These are phyloP conservation scores for Wickerhamomyces canadensis DNA, from an alignment of 805 yeast species.

Conservation along the genomic window DNA sequence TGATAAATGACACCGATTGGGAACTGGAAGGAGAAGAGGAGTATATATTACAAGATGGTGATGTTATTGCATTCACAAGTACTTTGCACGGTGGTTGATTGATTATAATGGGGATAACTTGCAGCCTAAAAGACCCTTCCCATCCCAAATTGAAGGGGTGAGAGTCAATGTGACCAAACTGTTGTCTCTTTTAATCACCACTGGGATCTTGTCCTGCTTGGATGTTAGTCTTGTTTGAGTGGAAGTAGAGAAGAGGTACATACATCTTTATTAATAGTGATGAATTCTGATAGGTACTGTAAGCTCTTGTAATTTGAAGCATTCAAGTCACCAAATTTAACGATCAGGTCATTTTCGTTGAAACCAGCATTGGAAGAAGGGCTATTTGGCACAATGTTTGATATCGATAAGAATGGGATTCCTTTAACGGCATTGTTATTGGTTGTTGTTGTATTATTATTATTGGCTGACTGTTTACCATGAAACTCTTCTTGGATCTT, in stretches of 20 bases:
- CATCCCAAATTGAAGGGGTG: slow-evolving; percentile 19
- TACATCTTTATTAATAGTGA: slow-evolving; percentile 34
- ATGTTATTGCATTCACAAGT: slow-evolving; percentile 79
- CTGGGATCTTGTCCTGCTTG: too few relatives aligned
- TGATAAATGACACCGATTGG: slow-evolving; percentile 95
- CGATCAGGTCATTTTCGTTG: slow-evolving; percentile 44
- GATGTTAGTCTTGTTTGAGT: too few relatives aligned
- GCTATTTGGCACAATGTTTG: slow-evolving; percentile 35
- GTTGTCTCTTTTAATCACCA: too few relatives aligned
- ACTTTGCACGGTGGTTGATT: slow-evolving; percentile 89
- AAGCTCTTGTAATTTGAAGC: slow-evolving; percentile 52
- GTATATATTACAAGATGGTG: slow-evolving; percentile 71
- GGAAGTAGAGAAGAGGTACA: too few relatives aligned
- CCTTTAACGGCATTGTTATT: slow-evolving; percentile 31
- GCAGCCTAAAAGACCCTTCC: slow-evolving; percentile 25
- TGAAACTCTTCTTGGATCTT: neutral
- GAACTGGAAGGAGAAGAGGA: slow-evolving; percentile 87
- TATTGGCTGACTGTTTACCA: slow-evolving; percentile 48
- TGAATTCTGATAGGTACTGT: slow-evolving; percentile 37
- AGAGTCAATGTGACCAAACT: too few relatives aligned
- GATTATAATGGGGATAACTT: slow-evolving; percentile 32
- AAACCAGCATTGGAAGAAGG: slow-evolving; percentile 59
- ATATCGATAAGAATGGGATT: slow-evolving; percentile 30
- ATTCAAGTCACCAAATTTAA: slow-evolving; percentile 48
- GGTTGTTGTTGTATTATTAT: too few relatives aligned